These are phyloP conservation scores for Leishmania amazonensis DNA, from an alignment of 208 protist genomes.

Conservation along the genomic window DNA sequence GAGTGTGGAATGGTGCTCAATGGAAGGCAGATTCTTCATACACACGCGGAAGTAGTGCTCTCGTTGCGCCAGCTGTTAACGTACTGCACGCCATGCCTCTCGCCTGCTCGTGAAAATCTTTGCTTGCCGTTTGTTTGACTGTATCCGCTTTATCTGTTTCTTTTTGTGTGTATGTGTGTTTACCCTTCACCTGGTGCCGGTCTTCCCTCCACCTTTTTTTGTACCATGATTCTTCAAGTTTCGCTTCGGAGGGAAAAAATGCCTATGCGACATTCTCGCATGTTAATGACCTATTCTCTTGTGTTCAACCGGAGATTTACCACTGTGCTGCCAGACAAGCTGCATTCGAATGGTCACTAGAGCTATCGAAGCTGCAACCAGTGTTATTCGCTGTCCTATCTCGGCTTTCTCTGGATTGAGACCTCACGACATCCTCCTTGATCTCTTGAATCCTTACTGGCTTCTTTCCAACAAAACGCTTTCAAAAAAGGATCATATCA, in stretches of 20 bases:
- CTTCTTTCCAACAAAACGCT: neutral
- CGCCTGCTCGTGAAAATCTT: neutral
- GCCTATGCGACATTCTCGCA: too few species aligned
- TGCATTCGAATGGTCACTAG: neutral
- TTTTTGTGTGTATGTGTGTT: too few species aligned
- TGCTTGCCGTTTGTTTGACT: neutral
- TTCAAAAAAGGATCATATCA: neutral
- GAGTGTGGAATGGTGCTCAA: constrained; percentile 76
- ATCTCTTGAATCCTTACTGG: neutral
- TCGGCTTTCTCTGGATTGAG: constrained; percentile 3
- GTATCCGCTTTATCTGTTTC: neutral
- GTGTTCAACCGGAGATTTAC: neutral
- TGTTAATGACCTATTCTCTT: neutral
- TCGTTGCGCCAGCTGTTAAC: constrained; percentile 10
- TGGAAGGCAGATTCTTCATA: constrained; percentile 66
- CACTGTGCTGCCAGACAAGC: neutral
- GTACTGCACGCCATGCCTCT: constrained; percentile 1
- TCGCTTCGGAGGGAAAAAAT: neutral
- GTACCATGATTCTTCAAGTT: neutral
- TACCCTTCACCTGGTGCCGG: neutral
- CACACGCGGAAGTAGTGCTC: constrained; percentile 42
- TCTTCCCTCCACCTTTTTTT: constrained; percentile 4
- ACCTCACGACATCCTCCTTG: neutral
- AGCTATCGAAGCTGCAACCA: too few species aligned
- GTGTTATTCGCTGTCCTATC: neutral